phyloP scores from a whole-genome alignment of 768 basidiomycete species.

The Pholiota conissans region DNA sequence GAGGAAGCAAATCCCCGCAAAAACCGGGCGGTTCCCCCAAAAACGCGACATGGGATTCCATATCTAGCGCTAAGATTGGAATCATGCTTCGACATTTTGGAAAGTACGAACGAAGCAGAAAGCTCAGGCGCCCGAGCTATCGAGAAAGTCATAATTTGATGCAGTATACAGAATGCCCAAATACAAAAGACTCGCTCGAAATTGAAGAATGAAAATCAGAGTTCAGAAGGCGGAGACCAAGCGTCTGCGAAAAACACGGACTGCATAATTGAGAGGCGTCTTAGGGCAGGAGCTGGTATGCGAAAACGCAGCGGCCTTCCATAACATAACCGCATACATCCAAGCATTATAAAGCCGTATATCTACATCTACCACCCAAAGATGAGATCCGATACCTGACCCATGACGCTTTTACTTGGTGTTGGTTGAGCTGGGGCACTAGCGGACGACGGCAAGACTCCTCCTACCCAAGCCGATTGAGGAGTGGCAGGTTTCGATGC shows the following conservation, averaged over 20 bases:
- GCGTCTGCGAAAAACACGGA: neutral
- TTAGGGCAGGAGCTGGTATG: too few relatives aligned
- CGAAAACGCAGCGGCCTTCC: neutral
- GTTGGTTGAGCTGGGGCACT: constrained; percentile 26
- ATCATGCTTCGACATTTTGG: too few relatives aligned
- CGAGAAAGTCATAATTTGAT: too few relatives aligned
- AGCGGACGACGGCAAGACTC: constrained; percentile 14
- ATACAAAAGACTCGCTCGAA: too few relatives aligned
- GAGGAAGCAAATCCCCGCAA: constrained; percentile 3
- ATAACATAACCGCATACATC: neutral
- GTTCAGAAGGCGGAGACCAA: too few relatives aligned
- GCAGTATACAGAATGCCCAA: too few relatives aligned
- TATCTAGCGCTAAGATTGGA: neutral
- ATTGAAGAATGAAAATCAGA: too few relatives aligned
- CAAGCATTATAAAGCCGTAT: neutral
- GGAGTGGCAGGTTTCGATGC: constrained; percentile 29
- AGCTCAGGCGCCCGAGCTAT: too few relatives aligned
- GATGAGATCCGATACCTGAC: constrained; percentile 77
- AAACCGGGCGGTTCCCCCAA: constrained; percentile 11
- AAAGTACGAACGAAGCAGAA: too few relatives aligned
- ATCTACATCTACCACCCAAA: constrained; percentile 66
- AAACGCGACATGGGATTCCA: neutral
- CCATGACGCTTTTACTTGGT: constrained; percentile 60
- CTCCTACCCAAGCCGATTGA: constrained; percentile 21
- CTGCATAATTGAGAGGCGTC: neutral